Base-by-base conservation (phyloP, 176 grass and related monocot species). In the Areca catechu region DNA sequence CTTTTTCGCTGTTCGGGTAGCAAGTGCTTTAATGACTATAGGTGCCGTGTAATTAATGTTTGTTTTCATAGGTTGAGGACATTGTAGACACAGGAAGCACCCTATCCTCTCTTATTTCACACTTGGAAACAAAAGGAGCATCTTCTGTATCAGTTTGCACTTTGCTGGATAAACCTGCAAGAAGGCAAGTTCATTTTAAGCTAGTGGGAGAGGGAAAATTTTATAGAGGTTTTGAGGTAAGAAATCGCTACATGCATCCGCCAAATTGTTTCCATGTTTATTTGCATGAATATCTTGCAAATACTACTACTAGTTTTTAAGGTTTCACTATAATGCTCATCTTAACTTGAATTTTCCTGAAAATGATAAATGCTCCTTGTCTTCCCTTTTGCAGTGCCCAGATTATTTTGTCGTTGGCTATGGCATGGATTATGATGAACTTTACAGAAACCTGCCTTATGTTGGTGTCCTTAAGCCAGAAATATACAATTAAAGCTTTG, bases 71-170 rank as follows among this genome's bases (percentile, higher is more conserved):
- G 92, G 80, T 97, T 19, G 92, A 91, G 74, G 86, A 97, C 76
- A 97, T 97, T 54, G 86, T 97, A 28, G 92, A 97, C 75, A 88
- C 92, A 7, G 92, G 92, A 58, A 84, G 84, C 74, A 97, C 92
- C 19, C 49, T 97, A 23, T 77, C 86, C 48, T 69, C 47, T 70
- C 86, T 97, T 50, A 85, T 91, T 59, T 58, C 83, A 62, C 79
- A 97, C 67, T 72, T 97, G 58, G 27, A 76, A 66, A 75, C 83
- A 55, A 97, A 97, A 82, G 86, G 92, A 16, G 86, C 80, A 21
- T 68, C 59, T 4, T 91, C 86, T 23, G 68, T 97, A 62, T 97
- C 92, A 7, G 80, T 97, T 19, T 97, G 92, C 54, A 74, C 86
- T 24, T 88, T 91, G 16, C 92, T 97, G 50, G 83, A 97, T 71